A percentile compares a stretch with the other conserved stretches of the same genome.
Conservation (phyloP, 2,329 filamentous ascomycete genomes). For the Ophiostoma sp. region DNA sequence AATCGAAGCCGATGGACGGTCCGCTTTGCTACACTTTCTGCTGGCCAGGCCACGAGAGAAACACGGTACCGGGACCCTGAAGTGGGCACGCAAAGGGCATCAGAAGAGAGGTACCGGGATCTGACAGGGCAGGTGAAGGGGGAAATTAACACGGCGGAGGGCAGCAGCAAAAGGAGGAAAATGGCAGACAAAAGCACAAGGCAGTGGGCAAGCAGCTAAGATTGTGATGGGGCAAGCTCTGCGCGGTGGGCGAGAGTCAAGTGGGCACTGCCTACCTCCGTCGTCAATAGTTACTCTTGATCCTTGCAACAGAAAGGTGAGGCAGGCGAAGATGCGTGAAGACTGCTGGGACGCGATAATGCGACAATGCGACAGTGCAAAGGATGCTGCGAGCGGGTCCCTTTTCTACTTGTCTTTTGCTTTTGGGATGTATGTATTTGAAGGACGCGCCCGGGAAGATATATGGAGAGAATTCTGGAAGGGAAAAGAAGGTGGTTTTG, state of each 20-base stretch:
- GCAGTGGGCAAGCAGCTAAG: conserved; percentile 7
- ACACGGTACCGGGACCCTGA: background rate
- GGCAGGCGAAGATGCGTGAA: background rate
- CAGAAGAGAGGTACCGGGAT: background rate
- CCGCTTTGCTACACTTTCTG: conserved; percentile 13
- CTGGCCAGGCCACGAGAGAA: background rate
- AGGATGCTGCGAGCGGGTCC: background rate
- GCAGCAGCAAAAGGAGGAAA: conserved; percentile 4
- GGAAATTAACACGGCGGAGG: background rate
- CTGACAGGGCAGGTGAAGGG: conserved; percentile 7
- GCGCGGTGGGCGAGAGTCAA: conserved; percentile 3
- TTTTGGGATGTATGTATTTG: background rate
- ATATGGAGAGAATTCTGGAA: conserved; percentile 3
- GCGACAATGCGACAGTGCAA: conserved; percentile 5
- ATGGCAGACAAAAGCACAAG: background rate
- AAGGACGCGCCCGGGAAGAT: too few relatives aligned
- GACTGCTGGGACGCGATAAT: background rate
- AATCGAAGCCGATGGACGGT: background rate
- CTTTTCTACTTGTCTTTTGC: background rate
- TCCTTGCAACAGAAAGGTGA: conserved; percentile 7
- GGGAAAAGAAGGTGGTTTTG: background rate
- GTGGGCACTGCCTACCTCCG: conserved; percentile 19
- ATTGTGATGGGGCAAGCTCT: conserved; percentile 22
- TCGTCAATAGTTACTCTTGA: background rate
- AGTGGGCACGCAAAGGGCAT: conserved; percentile 1